phyloP scores from a whole-genome alignment of 2,329 filamentous ascomycete genomes.

The Alternaria arborescens region DNA sequence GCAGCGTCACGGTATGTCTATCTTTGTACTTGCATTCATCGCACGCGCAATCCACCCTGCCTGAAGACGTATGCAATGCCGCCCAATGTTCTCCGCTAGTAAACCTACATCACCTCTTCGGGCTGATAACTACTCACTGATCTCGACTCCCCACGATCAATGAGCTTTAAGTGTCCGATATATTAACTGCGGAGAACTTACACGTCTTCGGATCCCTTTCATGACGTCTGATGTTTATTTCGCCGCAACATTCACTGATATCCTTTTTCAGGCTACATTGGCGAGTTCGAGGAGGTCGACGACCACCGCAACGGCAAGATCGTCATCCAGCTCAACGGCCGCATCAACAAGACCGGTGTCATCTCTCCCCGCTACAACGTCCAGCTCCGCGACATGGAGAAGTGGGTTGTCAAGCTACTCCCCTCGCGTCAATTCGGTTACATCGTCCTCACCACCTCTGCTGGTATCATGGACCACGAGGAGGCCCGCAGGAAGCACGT shows the following conservation, averaged over 20 bases:
- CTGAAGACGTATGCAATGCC: neutral
- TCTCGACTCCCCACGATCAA: slow-evolving; percentile 84
- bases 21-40: slow-evolving; percentile 17
- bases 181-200: slow-evolving; percentile 91
- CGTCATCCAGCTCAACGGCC: slow-evolving; percentile 98
- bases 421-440: slow-evolving; percentile 99
- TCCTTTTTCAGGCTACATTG: slow-evolving; percentile 82
- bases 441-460: slow-evolving; percentile 98
- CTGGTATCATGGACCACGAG: slow-evolving; percentile 99
- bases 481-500: slow-evolving; percentile 99
- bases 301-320: slow-evolving; percentile 99
- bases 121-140: slow-evolving; percentile 99
- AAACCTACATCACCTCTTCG: slow-evolving; percentile 63
- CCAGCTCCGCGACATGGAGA: slow-evolving; percentile 96
- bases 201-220: slow-evolving; percentile 81
- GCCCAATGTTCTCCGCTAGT: slow-evolving; percentile 9
- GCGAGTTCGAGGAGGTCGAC: slow-evolving; percentile 99
- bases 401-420: slow-evolving; percentile 99
- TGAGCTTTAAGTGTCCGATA: slow-evolving; percentile 99
- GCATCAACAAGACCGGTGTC: slow-evolving; percentile 98
- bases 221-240: slow-evolving; percentile 94
- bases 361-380: slow-evolving; percentile 99
- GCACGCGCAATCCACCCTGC: neutral
- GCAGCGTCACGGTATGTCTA: slow-evolving; percentile 96
- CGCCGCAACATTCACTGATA: slow-evolving; percentile 82